phyloP scores from a whole-genome alignment of 768 basidiomycete genomes.

The Nidularia sp. region DNA sequence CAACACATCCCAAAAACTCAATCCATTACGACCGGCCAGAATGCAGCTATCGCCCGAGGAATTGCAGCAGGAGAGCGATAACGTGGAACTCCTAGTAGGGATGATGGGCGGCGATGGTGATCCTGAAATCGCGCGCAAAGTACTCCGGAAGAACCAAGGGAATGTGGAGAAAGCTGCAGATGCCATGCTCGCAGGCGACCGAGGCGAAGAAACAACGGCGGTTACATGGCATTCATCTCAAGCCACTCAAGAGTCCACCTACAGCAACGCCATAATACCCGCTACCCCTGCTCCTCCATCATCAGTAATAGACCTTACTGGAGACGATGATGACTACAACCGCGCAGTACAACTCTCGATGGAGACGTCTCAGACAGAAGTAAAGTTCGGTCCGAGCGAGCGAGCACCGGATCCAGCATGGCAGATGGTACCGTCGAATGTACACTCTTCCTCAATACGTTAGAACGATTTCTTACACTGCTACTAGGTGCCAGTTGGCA shows the following conservation, averaged over 20 bases:
- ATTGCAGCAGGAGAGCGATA: conserved; percentile 22
- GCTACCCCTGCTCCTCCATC: conserved; percentile 18
- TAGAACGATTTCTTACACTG: not conserved
- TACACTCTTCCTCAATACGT: conserved; percentile 20
- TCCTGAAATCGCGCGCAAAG: conserved; percentile 43
- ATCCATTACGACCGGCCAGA: not conserved
- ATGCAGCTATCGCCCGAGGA: conserved; percentile 23
- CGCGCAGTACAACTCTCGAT: conserved; percentile 54
- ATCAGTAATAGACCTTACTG: conserved; percentile 58
- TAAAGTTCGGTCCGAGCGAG: conserved; percentile 55
- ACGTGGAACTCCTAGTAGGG: conserved; percentile 24
- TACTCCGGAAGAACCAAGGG: conserved; percentile 58
- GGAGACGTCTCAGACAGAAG: conserved; percentile 30
- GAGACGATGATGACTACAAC: conserved; percentile 48
- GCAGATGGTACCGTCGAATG: conserved; percentile 70
- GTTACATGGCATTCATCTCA: not conserved
- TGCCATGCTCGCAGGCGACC: conserved; percentile 48
- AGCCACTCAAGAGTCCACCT: no score
- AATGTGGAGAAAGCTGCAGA: conserved; percentile 52
- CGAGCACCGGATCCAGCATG: conserved; percentile 62
- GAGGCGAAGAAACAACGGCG: conserved; percentile 25
- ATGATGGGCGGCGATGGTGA: conserved; percentile 34
- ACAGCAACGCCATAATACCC: conserved; percentile 4
- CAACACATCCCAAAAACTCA: no score
- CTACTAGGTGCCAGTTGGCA: conserved; percentile 21